A percentile compares a stretch with the other conserved stretches of the same genome.
Conservation (phyloP, 75 land plant genomes). For the Chamaecyparis obtusa region DNA sequence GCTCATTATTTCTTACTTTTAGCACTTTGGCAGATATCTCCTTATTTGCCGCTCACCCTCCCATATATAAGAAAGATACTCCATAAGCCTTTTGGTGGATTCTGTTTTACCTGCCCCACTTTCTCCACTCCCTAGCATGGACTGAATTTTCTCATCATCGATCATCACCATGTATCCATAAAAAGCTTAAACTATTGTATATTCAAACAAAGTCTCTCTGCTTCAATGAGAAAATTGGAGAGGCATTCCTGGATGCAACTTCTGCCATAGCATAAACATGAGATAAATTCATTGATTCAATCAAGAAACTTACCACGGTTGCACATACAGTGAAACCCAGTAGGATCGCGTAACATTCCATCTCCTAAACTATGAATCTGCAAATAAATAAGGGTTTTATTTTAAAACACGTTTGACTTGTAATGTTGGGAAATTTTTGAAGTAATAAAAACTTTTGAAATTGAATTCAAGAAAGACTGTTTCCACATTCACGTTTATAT, state of each 20-base stretch:
- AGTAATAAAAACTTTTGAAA: too few species aligned
- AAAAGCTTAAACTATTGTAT: not conserved
- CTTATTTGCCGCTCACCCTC: constrained; percentile 69
- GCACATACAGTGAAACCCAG: too few species aligned
- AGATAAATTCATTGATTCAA: too few species aligned
- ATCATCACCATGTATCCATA: constrained; percentile 61
- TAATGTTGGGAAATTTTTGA: too few species aligned
- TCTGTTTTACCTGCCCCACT: constrained; percentile 98
- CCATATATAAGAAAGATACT: constrained; percentile 90
- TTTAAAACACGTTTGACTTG: too few species aligned
- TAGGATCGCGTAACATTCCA: too few species aligned
- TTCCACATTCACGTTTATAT: too few species aligned
- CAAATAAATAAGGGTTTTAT: too few species aligned
- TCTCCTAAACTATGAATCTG: too few species aligned
- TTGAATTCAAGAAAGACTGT: too few species aligned
- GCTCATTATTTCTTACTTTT: constrained; percentile 44
- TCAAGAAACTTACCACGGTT: too few species aligned
- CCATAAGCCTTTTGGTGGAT: constrained; percentile 87
- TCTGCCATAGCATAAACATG: constrained; percentile 93
- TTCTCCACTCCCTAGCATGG: constrained; percentile 93
- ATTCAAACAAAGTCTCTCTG: not conserved
- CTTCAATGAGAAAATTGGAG: not conserved
- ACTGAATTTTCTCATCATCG: constrained; percentile 65
- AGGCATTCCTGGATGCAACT: constrained; percentile 68
- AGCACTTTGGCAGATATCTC: constrained; percentile 76